phyloP scores from a whole-genome alignment of 805 yeast genomes.

The Nakazawaea pomicola region DNA sequence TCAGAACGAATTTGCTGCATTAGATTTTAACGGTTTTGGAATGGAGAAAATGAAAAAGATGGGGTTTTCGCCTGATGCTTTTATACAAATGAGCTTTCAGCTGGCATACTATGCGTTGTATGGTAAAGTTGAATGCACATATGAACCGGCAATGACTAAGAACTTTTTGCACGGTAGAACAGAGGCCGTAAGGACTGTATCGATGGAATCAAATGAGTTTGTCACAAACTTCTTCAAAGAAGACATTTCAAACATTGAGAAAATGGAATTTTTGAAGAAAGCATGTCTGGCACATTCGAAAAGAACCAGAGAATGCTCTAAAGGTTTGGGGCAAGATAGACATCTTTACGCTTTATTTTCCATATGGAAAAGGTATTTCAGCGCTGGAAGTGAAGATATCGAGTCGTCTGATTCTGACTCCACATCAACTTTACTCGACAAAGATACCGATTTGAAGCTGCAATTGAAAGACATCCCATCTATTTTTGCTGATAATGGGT shows the following conservation, averaged over 20 bases:
- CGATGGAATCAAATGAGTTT: conserved; percentile 72
- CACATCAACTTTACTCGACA: conserved; percentile 24
- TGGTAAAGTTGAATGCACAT: conserved; percentile 90
- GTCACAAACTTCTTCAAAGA: conserved; percentile 80
- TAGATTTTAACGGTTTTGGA: conserved; percentile 73
- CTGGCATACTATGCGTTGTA: conserved; percentile 88
- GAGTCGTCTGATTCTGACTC: conserved; percentile 25
- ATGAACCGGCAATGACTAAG: conserved; percentile 97
- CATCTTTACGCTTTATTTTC: conserved; percentile 85
- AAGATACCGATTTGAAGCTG: conserved; percentile 17
- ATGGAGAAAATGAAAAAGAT: conserved; percentile 72
- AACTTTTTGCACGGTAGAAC: conserved; percentile 85
- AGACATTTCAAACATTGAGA: conserved; percentile 50
- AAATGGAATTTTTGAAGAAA: conserved; percentile 51
- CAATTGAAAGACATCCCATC: conserved; percentile 50
- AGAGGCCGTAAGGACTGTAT: conserved; percentile 84
- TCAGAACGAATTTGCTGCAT: conserved; percentile 80
- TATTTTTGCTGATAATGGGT: conserved; percentile 79
- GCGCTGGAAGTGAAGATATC: conserved; percentile 22
- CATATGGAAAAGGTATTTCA: conserved; percentile 70
- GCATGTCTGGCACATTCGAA: conserved; percentile 71
- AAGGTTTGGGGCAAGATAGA: conserved; percentile 88
- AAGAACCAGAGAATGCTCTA: conserved; percentile 63
- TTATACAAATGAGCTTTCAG: conserved; percentile 90
- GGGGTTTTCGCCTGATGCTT: conserved; percentile 92